Evolutionary conservation across 805 yeast species (phyloP).

Genomic region (Cyberlindnera euphorbiiphila): DNA sequence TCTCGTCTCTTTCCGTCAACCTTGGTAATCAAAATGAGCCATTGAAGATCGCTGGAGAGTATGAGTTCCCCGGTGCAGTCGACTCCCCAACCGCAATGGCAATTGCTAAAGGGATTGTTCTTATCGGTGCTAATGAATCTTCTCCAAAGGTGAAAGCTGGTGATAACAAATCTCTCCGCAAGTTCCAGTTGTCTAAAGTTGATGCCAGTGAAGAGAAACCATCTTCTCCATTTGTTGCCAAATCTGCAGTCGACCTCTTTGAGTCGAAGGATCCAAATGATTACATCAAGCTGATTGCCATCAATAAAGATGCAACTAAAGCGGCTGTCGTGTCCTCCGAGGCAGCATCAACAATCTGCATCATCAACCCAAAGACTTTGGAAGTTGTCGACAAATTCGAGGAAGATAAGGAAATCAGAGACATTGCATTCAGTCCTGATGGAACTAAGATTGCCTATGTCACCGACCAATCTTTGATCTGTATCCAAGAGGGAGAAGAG

Average conservation of each 20-base stretch:
- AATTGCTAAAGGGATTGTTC: slow-evolving; percentile 42
- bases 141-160: slow-evolving; percentile 54
- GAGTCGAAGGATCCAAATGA: slow-evolving; percentile 47
- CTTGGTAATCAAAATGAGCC: slow-evolving; percentile 38
- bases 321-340: slow-evolving; percentile 70
- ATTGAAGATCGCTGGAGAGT: slow-evolving; percentile 61
- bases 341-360: slow-evolving; percentile 52
- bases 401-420: slow-evolving; percentile 48
- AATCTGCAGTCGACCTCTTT: slow-evolving; percentile 55
- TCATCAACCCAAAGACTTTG: slow-evolving; percentile 54
- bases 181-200: slow-evolving; percentile 34
- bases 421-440: slow-evolving; percentile 62
- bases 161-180: slow-evolving; percentile 67
- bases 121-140: slow-evolving; percentile 76
- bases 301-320: slow-evolving; percentile 55
- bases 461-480: slow-evolving; percentile 45
- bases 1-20: slow-evolving; percentile 60
- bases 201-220: slow-evolving; percentile 25
- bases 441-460: slow-evolving; percentile 63
- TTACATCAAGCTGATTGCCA: slow-evolving; percentile 54
- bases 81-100: slow-evolving; percentile 90
- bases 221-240: slow-evolving; percentile 54
- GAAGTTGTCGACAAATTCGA: slow-evolving; percentile 50
- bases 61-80: slow-evolving; percentile 56
- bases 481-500: slow-evolving; percentile 14